Conservation (phyloP, 768 basidiomycete genomes). For the Psilocybe subaeruginosa region DNA sequence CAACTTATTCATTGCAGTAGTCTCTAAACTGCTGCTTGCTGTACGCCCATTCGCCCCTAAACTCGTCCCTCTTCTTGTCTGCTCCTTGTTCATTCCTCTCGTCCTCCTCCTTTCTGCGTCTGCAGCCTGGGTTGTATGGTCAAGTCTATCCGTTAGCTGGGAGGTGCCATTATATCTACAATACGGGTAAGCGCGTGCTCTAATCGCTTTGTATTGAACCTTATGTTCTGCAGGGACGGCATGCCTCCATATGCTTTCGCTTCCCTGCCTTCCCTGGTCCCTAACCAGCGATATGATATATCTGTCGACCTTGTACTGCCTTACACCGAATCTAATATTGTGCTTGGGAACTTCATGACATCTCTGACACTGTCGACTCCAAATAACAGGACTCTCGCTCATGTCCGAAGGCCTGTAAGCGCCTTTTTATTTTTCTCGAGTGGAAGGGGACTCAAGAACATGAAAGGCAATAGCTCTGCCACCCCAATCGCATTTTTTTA, state of each 20-base stretch:
- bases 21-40: constrained; percentile 28
- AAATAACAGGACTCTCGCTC: constrained; percentile 64
- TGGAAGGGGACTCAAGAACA: background rate
- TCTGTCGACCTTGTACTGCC: constrained; percentile 70
- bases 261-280: constrained; percentile 50
- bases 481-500: constrained; percentile 42
- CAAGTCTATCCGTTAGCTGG: constrained; percentile 72
- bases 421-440: background rate
- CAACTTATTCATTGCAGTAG: constrained; percentile 14
- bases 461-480: constrained; percentile 64
- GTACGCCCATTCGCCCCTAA: constrained; percentile 61
- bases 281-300: constrained; percentile 76
- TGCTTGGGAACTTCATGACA: constrained; percentile 86
- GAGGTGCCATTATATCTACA: constrained; percentile 69
- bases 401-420: constrained; percentile 69
- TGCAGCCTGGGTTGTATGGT: constrained; percentile 80
- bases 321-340: constrained; percentile 64
- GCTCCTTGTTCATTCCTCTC: constrained; percentile 62
- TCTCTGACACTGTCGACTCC: constrained; percentile 59
- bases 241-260: constrained; percentile 63
- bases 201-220: constrained; percentile 1
- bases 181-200: constrained; percentile 64
- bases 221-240: constrained; percentile 53
- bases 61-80: constrained; percentile 68
- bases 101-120: constrained; percentile 60